Percentiles rank a stretch among this genome's conserved stretches.
phyloP scores from a whole-genome alignment of 2,329 filamentous ascomycete genomes.

The Didymella pinodella region DNA sequence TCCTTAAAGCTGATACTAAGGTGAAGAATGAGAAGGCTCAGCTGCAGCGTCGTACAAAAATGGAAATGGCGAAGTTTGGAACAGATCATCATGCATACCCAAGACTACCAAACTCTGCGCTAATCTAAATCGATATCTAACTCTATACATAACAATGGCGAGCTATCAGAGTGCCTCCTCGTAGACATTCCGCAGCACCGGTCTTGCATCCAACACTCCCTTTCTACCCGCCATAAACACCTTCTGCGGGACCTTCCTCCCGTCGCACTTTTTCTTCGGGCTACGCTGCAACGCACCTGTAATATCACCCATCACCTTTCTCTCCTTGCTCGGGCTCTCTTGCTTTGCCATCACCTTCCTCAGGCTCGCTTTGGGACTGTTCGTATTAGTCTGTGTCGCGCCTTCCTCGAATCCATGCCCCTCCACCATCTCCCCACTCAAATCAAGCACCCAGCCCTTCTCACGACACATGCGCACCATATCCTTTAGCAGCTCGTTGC shows the following conservation, averaged over 20 bases:
- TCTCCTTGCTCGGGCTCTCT: slow-evolving; percentile 47
- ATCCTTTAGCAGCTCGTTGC: slow-evolving; percentile 75
- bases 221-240: slow-evolving; percentile 64
- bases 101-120: slow-evolving; percentile 4
- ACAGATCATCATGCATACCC: neutral
- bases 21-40: neutral
- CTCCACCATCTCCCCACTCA: slow-evolving; percentile 70
- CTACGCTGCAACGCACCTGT: slow-evolving; percentile 17
- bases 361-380: neutral
- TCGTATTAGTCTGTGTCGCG: slow-evolving; percentile 46
- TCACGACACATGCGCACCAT: slow-evolving; percentile 81
- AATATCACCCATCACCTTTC: slow-evolving; percentile 40
- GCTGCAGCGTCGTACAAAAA: neutral
- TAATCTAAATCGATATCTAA: slow-evolving; percentile 5
- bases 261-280: slow-evolving; percentile 32
- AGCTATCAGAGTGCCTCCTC: slow-evolving; percentile 59
- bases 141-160: neutral
- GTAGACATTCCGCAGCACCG: slow-evolving; percentile 77
- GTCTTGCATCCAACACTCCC: slow-evolving; percentile 69
- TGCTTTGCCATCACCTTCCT: neutral
- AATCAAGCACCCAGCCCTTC: slow-evolving; percentile 79
- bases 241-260: slow-evolving; percentile 63
- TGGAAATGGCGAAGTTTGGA: neutral
- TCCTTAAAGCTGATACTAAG: neutral
- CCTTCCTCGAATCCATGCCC: slow-evolving; percentile 72